A percentile compares a stretch with the other conserved stretches of the same genome.
Evolutionary conservation across 495 filamentous ascomycete species (phyloP).

Genomic region (Penicillium ucsense): DNA sequence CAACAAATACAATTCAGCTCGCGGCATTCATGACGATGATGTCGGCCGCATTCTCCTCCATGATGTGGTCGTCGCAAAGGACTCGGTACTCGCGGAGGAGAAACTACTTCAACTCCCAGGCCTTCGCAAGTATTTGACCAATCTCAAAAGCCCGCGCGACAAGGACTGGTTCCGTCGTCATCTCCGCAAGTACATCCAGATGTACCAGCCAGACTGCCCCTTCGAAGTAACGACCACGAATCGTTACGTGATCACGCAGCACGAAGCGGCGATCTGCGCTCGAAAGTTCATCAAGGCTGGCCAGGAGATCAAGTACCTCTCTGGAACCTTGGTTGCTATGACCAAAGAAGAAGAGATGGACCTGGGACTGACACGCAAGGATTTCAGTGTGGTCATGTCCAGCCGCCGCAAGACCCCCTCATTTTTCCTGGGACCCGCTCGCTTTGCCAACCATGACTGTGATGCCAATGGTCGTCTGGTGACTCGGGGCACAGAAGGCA

Average conservation of each 20-base stretch:
- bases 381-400: constrained; percentile 95
- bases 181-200: constrained; percentile 81
- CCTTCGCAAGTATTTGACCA: constrained; percentile 57
- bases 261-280: constrained; percentile 83
- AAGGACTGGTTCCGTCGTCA: constrained; percentile 82
- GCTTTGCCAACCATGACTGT: constrained; percentile 97
- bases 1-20: constrained; percentile 70
- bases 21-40: constrained; percentile 73
- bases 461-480: constrained; percentile 80
- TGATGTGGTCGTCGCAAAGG: constrained; percentile 64
- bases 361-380: constrained; percentile 65
- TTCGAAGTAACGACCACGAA: constrained; percentile 94
- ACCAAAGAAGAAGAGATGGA: constrained; percentile 80
- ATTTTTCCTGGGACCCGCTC: constrained; percentile 86
- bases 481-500: constrained; percentile 72
- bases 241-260: constrained; percentile 81
- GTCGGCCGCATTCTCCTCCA: constrained; percentile 69
- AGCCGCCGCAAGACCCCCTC: constrained; percentile 80
- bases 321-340: constrained; percentile 81
- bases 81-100: constrained; percentile 56
- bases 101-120: constrained; percentile 63
- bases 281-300: constrained; percentile 66
- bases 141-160: constrained; percentile 63
- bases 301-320: constrained; percentile 81
- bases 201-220: constrained; percentile 85